phyloP scores from a whole-genome alignment of 1,139 yeast species.

The Suhomyces coccinellae region DNA sequence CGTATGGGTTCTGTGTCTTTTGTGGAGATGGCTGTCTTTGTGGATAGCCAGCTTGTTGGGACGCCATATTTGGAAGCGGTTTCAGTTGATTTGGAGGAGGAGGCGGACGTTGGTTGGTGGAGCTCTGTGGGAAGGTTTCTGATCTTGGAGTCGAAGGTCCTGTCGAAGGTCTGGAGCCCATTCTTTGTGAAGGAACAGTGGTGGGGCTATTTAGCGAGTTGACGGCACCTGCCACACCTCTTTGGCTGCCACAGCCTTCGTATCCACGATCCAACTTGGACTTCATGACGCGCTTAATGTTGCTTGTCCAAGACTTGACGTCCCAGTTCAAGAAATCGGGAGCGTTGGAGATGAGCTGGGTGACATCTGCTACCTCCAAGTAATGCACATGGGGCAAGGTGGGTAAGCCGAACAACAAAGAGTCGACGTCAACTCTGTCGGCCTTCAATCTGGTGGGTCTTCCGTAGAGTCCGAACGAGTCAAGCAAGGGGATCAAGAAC shows the following conservation, averaged over 20 bases:
- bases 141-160: conserved; percentile 8
- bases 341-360: conserved; percentile 13
- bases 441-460: conserved; percentile 88
- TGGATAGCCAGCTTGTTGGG: background rate
- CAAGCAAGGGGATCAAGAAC: conserved; percentile 80
- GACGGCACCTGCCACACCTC: conserved; percentile 62
- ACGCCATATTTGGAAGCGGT: background rate
- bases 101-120: conserved; percentile 1
- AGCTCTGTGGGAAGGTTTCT: conserved; percentile 2
- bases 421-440: conserved; percentile 74
- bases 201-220: conserved; percentile 13
- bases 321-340: conserved; percentile 52
- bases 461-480: conserved; percentile 86
- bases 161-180: conserved; percentile 1
- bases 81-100: conserved; percentile 10
- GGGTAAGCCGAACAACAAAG: conserved; percentile 88
- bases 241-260: conserved; percentile 76
- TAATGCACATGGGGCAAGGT: conserved; percentile 87
- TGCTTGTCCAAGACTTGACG: conserved; percentile 63
- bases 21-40: background rate
- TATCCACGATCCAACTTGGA: conserved; percentile 71
- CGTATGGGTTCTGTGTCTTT: conserved; percentile 1
- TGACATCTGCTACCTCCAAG: conserved; percentile 43
- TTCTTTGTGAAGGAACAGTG: background rate
- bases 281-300: conserved; percentile 63